Base-by-base conservation (phyloP, 2,329 filamentous ascomycete species). In the Claviceps pazoutovae region DNA sequence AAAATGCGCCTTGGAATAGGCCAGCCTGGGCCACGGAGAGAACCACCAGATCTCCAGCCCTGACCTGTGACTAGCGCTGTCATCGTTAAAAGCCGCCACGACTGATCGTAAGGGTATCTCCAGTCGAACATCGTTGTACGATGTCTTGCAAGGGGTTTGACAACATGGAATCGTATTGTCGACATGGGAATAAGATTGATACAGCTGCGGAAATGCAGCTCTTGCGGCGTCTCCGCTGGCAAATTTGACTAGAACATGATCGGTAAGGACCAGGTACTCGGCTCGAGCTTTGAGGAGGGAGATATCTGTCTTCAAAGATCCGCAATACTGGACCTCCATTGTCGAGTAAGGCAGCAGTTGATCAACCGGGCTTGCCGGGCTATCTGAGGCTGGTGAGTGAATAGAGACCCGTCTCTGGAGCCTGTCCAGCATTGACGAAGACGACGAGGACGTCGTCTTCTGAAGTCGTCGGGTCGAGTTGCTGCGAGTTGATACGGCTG, bases 41-140 rank as follows among this genome's bases (percentile, higher is more conserved):
- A 69, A 72, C 76, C 76, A 80, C 75, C 76, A 80, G 2, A 79
- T 66, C 58, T 80, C 76, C 49, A 80, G 61, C 5, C 74, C 74
- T 45, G 74, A 76, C 6, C 72, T 70, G 13, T 74, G 70, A 46
- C 71, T 68, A 1, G 69, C 69, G 44, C 69, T 71, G 57, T 79
- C 75, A 34, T 75, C 72, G 34, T 70, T 70, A 55, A 78, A 79
- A 2, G 71, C 70, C 2, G 76, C 73, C 39, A 80, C 72, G 23
- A 80, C 67, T 39, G 68, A 71, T 16, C 71, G 68, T 7, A 79
- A 62, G 0, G 76, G 74, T 7, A 80, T 69, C 48, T 73, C 69
- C 36, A 75, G 59, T 17, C 69, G 68, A 51, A 68, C 56, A 46
- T 72, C 68, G 44, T 66, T 60, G n/a, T 63, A 57, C 11, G 61